Evolutionary conservation across 2,329 filamentous ascomycete genomes (phyloP), one percentile per base, ranked within the genome.

Genomic region (Trichoderma harzianum): DNA sequence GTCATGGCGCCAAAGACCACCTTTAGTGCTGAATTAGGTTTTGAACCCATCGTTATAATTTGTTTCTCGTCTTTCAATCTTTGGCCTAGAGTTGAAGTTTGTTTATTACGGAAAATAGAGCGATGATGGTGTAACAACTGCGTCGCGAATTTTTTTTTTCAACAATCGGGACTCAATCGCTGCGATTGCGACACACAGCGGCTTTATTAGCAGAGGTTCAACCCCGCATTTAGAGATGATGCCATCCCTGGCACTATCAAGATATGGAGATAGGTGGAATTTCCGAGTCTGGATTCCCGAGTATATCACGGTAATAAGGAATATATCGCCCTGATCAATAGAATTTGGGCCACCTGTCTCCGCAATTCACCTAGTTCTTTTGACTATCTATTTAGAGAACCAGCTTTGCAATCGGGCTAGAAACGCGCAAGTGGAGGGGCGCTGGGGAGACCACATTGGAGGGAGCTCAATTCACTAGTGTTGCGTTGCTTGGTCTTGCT

Each of bases 1-100:
- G 70, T 72, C 70, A 72, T 72, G 32, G 70, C 58, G 32, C 70
- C 70, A 61, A 72, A 72, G 60, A 72, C 70, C 26, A 72, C 32
- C 16, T 69, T 72, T 28, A 72, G 70, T 26, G 57, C 70, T 69
- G 70, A 63, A 32, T 58, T 64, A 26, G 64, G 58, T 26, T 69
- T 30, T 36, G 53, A 39, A 53, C 61, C 28, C 70, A 71, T 71
- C 18, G 43, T 66, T 7, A 53, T 11, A 26, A 21, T 28, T 28
- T 60, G 14, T 28, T 21, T 18, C 36, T 14, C 14, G 14, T 7
- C 26, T 34, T 11, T 26, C 28, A 24, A 2, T n/a, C 24, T 32
- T 39, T 14, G 18, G 28, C 14, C 1, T 51, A n/a, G 11, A 5
- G 55, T n/a, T 34, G 5, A 51, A 18, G 5, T 24, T 26, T 18